A percentile compares a stretch with the other conserved stretches of the same genome.
phyloP scores from a whole-genome alignment of 345 rosid species.

The Moricandia arvensis region DNA sequence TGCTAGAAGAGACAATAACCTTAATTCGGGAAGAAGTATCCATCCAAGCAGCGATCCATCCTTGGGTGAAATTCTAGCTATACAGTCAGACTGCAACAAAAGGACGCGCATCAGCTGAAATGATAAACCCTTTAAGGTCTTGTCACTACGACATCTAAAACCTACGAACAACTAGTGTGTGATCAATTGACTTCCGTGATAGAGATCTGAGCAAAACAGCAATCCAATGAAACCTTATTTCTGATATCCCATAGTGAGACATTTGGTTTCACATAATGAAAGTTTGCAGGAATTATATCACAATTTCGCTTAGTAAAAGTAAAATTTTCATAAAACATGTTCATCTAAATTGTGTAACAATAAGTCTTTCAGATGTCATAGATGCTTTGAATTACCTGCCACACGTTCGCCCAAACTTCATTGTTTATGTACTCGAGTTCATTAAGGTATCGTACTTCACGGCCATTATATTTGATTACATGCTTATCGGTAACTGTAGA shows the following conservation, averaged over 20 bases:
- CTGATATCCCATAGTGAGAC: not conserved
- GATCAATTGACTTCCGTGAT: too few relatives aligned
- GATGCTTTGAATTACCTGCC: conserved; percentile 54
- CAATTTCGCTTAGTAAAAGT: not conserved
- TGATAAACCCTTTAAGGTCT: too few relatives aligned
- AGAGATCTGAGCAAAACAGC: too few relatives aligned
- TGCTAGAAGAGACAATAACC: conserved; percentile 43
- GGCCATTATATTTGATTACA: conserved; percentile 53
- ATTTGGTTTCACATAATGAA: conserved; percentile 4
- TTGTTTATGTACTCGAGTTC: conserved; percentile 87
- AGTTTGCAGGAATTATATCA: not conserved
- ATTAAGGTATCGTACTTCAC: conserved; percentile 66
- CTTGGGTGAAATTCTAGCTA: conserved; percentile 77
- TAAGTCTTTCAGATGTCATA: not conserved
- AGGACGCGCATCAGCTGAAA: not conserved
- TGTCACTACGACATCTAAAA: too few relatives aligned
- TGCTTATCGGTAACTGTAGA: conserved; percentile 59
- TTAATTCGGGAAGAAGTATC: conserved; percentile 74
- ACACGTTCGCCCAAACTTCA: conserved; percentile 96
- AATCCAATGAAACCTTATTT: too few relatives aligned
- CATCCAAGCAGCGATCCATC: conserved; percentile 73
- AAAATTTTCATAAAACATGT: too few relatives aligned
- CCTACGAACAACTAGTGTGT: too few relatives aligned
- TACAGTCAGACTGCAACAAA: conserved; percentile 72
- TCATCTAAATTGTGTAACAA: not conserved